Conservation (phyloP, 352 stramenopile species). For the Pythium myriotylum region DNA sequence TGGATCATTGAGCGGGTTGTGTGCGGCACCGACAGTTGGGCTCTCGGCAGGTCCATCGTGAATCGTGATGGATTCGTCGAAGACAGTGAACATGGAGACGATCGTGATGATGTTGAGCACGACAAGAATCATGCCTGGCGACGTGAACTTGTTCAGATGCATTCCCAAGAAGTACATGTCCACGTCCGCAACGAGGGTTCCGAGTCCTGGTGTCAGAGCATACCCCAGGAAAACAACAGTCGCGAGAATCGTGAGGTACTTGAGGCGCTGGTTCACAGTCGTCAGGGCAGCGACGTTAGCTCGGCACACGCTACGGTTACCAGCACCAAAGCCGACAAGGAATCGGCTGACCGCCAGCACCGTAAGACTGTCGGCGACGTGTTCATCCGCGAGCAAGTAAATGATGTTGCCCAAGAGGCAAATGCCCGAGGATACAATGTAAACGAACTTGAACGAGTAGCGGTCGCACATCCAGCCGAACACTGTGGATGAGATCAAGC, state of each 20-base stretch:
- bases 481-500: conserved; percentile 78
- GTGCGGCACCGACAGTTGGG: conserved; percentile 35
- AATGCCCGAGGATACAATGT: conserved; percentile 75
- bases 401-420: conserved; percentile 78
- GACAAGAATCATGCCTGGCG: conserved; percentile 63
- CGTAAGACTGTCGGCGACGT: conserved; percentile 55
- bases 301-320: conserved; percentile 78
- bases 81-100: conserved; percentile 59
- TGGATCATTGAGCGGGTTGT: conserved; percentile 53
- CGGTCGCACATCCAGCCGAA: conserved; percentile 87
- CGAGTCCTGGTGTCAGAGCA: conserved; percentile 69
- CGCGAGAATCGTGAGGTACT: conserved; percentile 73
- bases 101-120: conserved; percentile 69
- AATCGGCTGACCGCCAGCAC: conserved; percentile 66
- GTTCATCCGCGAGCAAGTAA: conserved; percentile 67
- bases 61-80: conserved; percentile 55
- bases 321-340: conserved; percentile 76
- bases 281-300: conserved; percentile 75
- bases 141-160: conserved; percentile 80
- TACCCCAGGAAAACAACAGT: conserved; percentile 81
- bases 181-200: conserved; percentile 62
- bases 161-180: conserved; percentile 61
- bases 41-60: conserved; percentile 62
- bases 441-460: conserved; percentile 82
- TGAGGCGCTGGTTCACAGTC: conserved; percentile 68